Conservation (phyloP, 345 rosid genomes). For the Hibiscus mutabilis region DNA sequence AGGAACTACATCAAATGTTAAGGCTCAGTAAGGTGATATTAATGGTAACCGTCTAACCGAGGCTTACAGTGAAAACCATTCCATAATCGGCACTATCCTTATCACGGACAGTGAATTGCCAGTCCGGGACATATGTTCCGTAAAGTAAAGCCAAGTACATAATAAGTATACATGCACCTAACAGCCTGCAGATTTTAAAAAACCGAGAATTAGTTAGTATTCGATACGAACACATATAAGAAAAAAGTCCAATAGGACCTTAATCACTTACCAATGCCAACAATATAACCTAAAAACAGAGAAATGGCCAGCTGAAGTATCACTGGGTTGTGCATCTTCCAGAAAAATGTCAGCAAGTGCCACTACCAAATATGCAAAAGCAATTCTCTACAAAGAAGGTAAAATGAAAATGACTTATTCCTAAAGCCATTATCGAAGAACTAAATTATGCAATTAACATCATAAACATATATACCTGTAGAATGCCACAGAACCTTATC, state of each 20-base stretch:
- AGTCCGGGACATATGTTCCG: slow-evolving; percentile 68
- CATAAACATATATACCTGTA: slow-evolving; percentile 47
- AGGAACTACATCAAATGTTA: neutral
- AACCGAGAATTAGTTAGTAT: neutral
- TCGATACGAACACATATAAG: neutral
- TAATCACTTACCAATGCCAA: slow-evolving; percentile 56
- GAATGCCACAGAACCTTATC: slow-evolving; percentile 83
- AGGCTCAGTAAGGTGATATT: neutral
- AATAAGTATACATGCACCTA: slow-evolving; percentile 45
- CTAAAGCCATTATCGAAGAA: neutral
- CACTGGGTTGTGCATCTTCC: slow-evolving; percentile 28
- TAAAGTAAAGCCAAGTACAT: slow-evolving; percentile 51
- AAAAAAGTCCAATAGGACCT: neutral
- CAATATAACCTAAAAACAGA: slow-evolving; percentile 47
- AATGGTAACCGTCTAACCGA: neutral
- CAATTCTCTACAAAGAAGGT: slow-evolving; percentile 56
- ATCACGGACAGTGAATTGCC: slow-evolving; percentile 53
- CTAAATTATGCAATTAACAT: neutral
- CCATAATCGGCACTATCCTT: slow-evolving; percentile 48
- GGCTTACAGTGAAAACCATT: slow-evolving; percentile 50
- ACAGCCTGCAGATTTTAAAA: slow-evolving; percentile 44
- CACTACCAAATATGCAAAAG: slow-evolving; percentile 67
- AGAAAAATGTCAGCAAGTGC: slow-evolving; percentile 59
- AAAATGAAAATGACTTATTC: neutral
- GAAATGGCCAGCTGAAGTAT: slow-evolving; percentile 27